phyloP scores from a whole-genome alignment of 228 moss, liverwort and hornwort genomes.

The Sphagnum fallax region DNA sequence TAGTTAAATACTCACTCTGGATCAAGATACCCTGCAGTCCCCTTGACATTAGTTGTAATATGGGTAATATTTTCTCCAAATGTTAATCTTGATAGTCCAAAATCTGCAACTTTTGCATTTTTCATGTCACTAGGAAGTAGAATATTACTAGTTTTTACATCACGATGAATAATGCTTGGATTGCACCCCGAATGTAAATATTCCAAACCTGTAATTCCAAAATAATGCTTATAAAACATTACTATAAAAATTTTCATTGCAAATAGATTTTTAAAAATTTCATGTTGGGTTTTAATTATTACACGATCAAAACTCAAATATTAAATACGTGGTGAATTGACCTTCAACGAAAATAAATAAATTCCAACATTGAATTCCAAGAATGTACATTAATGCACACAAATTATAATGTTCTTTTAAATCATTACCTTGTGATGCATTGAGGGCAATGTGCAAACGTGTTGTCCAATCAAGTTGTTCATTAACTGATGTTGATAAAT shows the following conservation, averaged over 20 bases:
- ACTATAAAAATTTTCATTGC: neutral
- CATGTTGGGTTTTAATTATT: neutral
- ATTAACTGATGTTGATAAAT: neutral
- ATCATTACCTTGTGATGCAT: slow-evolving; percentile 10
- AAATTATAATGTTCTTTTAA: neutral
- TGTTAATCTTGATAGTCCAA: slow-evolving; percentile 11
- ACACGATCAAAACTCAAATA: no score
- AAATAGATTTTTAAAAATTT: neutral
- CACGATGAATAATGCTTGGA: slow-evolving; percentile 11
- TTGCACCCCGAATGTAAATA: slow-evolving; percentile 8
- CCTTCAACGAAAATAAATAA: neutral
- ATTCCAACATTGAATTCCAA: neutral
- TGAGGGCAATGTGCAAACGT: slow-evolving; percentile 6
- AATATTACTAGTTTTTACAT: slow-evolving; percentile 9
- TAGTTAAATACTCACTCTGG: slow-evolving; percentile 7
- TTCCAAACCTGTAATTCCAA: slow-evolving; percentile 8
- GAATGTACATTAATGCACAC: neutral
- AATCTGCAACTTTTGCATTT: slow-evolving; percentile 9
- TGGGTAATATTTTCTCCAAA: neutral
- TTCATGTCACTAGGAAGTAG: slow-evolving; percentile 6
- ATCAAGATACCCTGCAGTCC: slow-evolving; percentile 11
- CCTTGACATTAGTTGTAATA: slow-evolving; percentile 8
- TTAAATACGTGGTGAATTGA: no score
- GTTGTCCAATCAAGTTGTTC: slow-evolving; percentile 8
- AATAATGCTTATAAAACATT: neutral